phyloP scores from a whole-genome alignment of 805 yeast species.

The Priceomyces castillae region DNA sequence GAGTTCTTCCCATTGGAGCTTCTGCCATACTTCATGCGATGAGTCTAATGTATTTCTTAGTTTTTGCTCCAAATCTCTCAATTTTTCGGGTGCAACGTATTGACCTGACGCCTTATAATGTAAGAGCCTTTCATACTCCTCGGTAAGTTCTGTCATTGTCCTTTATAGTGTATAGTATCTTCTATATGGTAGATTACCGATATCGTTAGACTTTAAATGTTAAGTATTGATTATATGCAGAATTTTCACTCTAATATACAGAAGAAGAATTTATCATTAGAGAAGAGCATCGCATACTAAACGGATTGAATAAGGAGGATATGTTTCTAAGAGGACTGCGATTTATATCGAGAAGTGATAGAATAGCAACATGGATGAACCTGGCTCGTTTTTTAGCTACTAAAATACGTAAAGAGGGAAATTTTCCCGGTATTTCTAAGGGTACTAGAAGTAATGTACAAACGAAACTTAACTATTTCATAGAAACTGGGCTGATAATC shows the following conservation, averaged over 20 bases:
- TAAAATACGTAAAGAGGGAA: neutral
- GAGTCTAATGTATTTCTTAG: constrained; percentile 2
- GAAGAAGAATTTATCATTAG: neutral
- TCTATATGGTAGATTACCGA: neutral
- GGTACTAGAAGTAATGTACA: constrained; percentile 4
- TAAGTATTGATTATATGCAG: neutral
- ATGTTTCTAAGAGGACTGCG: too few species aligned
- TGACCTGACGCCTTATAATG: constrained; percentile 26
- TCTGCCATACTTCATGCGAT: constrained; percentile 33
- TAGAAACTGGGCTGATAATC: constrained; percentile 27
- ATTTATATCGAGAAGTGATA: too few species aligned
- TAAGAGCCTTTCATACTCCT: constrained; percentile 6
- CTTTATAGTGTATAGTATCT: neutral
- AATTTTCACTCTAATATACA: neutral
- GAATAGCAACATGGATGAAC: neutral
- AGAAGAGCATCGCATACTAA: constrained; percentile 1
- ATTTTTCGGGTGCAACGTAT: constrained; percentile 55
- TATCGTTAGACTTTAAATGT: neutral
- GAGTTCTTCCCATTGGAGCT: constrained; percentile 54
- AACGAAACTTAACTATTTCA: constrained; percentile 24
- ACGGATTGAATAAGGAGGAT: neutral
- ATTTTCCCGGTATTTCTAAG: neutral
- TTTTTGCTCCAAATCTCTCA: constrained; percentile 39
- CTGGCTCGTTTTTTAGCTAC: neutral
- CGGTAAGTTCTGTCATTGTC: constrained; percentile 3